These are phyloP conservation scores for Mortierella sp. DNA, from an alignment of 371 early-diverging fungal species.

Conservation along the genomic window DNA sequence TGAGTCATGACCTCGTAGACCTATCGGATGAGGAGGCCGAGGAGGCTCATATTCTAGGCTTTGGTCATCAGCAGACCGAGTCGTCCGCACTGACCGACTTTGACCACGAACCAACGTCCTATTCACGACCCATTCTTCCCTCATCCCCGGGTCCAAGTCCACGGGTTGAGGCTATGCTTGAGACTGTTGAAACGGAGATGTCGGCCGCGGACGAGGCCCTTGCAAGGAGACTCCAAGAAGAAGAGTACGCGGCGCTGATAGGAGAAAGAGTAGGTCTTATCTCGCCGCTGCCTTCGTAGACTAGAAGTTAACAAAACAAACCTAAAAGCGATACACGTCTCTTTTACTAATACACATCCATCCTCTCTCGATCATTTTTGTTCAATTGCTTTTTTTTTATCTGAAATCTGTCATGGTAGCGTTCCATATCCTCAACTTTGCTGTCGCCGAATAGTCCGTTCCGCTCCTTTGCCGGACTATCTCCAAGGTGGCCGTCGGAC, in stretches of 20 bases:
- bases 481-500: too few species aligned
- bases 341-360: constrained; percentile 7
- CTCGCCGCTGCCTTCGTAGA: constrained; percentile 27
- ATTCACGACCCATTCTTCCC: neutral
- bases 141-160: neutral
- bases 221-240: constrained; percentile 24
- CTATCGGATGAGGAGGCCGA: neutral
- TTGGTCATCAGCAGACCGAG: too few species aligned
- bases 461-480: neutral
- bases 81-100: neutral
- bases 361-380: neutral
- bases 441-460: neutral
- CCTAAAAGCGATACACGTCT: neutral
- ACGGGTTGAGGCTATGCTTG: neutral
- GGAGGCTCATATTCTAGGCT: too few species aligned
- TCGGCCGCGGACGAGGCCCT: constrained; percentile 19
- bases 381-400: neutral
- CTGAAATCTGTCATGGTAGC: neutral
- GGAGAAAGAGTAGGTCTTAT: constrained; percentile 32
- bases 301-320: constrained; percentile 11
- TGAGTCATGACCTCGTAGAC: neutral
- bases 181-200: neutral
- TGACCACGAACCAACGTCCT: neutral
- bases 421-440: neutral
- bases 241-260: constrained; percentile 23